phyloP scores from a whole-genome alignment of 1,284 basidiomycete genomes.

The Takashimella koratensis region DNA sequence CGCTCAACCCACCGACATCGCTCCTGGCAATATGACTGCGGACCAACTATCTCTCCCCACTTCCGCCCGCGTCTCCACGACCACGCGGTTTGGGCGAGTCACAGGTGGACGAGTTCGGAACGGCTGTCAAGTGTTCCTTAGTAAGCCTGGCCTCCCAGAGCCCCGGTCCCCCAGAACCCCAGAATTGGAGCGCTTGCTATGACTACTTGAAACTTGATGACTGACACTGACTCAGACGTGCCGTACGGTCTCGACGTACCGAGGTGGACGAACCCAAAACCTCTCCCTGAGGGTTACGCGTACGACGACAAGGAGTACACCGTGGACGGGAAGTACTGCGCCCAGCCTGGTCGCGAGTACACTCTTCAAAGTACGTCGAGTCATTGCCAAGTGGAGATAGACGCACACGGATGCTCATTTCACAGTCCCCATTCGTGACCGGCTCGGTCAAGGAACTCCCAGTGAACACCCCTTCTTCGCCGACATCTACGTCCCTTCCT shows the following conservation, averaged over 20 bases:
- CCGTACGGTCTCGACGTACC: conserved; percentile 64
- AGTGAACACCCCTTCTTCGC: conserved; percentile 72
- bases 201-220: no score
- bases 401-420: no score
- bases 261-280: conserved; percentile 61
- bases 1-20: conserved; percentile 16
- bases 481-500: conserved; percentile 64
- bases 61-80: conserved; percentile 17
- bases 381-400: no score
- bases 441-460: conserved; percentile 58
- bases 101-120: conserved; percentile 29
- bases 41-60: conserved; percentile 32
- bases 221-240: no score
- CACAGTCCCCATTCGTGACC: conserved; percentile 22
- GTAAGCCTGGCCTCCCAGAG: conserved; percentile 21
- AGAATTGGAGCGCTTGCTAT: no score
- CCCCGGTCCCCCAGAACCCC: no score
- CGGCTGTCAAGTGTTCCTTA: conserved; percentile 37
- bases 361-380: conserved; percentile 51
- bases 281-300: conserved; percentile 55
- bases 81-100: conserved; percentile 25
- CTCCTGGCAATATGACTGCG: conserved; percentile 26
- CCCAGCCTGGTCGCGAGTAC: conserved; percentile 30
- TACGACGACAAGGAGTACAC: conserved; percentile 62
- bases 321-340: conserved; percentile 53